Base-by-base conservation (phyloP, 106 monocot species). In the Posidonia australis region DNA sequence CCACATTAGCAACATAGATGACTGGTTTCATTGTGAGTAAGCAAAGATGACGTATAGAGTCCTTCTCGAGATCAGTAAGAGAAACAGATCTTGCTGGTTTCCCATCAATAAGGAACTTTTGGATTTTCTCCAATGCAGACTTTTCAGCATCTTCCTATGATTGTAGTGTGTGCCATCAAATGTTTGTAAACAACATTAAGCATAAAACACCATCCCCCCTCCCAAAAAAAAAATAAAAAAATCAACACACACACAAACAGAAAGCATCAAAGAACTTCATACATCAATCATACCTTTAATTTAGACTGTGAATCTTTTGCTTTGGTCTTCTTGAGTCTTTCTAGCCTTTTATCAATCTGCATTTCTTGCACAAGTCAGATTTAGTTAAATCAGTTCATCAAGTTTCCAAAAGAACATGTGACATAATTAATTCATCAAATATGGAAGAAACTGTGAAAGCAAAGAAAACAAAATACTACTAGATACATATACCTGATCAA, bases 21-120 rank as follows among this genome's bases (percentile, higher is more conserved):
- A 88, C 71, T 63, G 98, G 98, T 64, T 99, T 99, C 98, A 99
- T 88, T 5, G 98, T 99, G 24, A 99, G 87, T 61, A 99, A 77
- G 69, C 88, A 91, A 19, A 99, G 83, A 27, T 99, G 98, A 1
- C 58, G 75, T 67, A 99, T 80, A 62, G 88, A 83, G 54, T 99
- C 91, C 73, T 78, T 91, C 76, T 91, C 98, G 51, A 88, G 66
- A 63, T 91, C 91, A 64, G 79, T 76, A 65, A 99, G 58, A 42
- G 78, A 44, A 79, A 86, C 91, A 30, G 91, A 88, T 80, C 91
- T 58, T 71, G 98, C 91, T 56, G 91, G 98, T 72, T 82, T 99
- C 76, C 98, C 98, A 72, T 99, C 91, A 77, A 83, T 77, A 60
- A 91, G 91, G 6, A 67, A 27, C 70, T 79, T 75, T 46, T 87